A percentile compares a stretch with the other conserved stretches of the same genome.
phyloP scores from a whole-genome alignment of 768 basidiomycete species.

The Trametes coccinea region DNA sequence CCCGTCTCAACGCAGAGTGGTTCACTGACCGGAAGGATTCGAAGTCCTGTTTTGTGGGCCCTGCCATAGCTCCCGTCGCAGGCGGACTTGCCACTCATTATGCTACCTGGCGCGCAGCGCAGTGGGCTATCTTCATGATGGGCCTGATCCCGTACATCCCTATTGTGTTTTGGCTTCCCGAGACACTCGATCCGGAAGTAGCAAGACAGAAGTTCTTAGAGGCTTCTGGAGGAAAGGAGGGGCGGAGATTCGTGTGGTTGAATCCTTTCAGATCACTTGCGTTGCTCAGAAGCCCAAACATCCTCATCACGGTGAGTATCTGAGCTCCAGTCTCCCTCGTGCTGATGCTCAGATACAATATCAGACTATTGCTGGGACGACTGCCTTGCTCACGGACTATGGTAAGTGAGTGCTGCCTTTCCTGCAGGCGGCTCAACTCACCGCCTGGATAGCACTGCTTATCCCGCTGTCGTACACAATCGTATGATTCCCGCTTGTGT shows the following conservation, averaged over 20 bases:
- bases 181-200: conserved; percentile 57
- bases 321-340: not conserved
- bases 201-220: conserved; percentile 41
- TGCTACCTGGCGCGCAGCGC: conserved; percentile 66
- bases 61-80: conserved; percentile 57
- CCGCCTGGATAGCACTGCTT: conserved; percentile 37
- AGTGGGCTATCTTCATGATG: conserved; percentile 43
- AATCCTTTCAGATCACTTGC: conserved; percentile 58
- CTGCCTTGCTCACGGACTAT: conserved; percentile 31
- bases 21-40: not conserved
- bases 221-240: conserved; percentile 28
- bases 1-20: not conserved
- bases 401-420: not conserved
- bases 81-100: conserved; percentile 62
- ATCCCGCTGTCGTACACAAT: conserved; percentile 68
- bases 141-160: conserved; percentile 41
- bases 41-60: conserved; percentile 56
- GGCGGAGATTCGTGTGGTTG: conserved; percentile 39
- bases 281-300: conserved; percentile 59
- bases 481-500: conserved; percentile 38
- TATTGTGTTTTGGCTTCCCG: conserved; percentile 54
- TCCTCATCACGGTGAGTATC: conserved; percentile 49
- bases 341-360: not conserved
- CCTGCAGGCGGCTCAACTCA: not conserved
- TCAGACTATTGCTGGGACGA: conserved; percentile 43